Conservation (phyloP, 148 eudicot genomes). For the Camellia granthamiana region DNA sequence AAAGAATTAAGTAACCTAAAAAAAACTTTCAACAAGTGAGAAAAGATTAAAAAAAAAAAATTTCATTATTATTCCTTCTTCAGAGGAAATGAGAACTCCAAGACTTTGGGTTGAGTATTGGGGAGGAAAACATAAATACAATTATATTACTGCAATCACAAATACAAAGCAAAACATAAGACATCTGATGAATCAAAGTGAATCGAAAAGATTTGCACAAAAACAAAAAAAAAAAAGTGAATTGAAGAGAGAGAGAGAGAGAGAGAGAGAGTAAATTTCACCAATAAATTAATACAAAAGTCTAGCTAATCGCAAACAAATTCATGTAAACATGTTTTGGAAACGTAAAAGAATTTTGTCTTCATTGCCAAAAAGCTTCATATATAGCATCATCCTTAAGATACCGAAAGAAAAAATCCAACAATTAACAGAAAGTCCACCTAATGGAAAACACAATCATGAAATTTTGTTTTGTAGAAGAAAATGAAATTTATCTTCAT, state of each 20-base stretch:
- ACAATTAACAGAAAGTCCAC: background rate
- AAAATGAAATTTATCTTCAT: background rate
- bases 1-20: background rate
- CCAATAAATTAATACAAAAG: background rate
- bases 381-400: background rate
- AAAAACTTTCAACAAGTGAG: background rate
- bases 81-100: background rate
- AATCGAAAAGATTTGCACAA: background rate
- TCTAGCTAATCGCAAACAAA: background rate
- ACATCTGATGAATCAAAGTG: background rate
- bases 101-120: background rate
- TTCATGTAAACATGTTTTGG: background rate
- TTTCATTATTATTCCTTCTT: background rate
- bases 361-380: background rate
- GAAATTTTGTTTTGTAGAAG: background rate
- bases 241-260: too few species aligned
- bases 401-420: background rate
- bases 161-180: background rate
- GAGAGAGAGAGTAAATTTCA: background rate
- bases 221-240: background rate
- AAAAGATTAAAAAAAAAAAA: background rate
- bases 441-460: background rate
- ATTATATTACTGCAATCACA: background rate
- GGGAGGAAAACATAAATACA: background rate
- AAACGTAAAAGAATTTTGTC: background rate